Conservation (phyloP, 257 asterid genomes). For the Petunia axillaris region DNA sequence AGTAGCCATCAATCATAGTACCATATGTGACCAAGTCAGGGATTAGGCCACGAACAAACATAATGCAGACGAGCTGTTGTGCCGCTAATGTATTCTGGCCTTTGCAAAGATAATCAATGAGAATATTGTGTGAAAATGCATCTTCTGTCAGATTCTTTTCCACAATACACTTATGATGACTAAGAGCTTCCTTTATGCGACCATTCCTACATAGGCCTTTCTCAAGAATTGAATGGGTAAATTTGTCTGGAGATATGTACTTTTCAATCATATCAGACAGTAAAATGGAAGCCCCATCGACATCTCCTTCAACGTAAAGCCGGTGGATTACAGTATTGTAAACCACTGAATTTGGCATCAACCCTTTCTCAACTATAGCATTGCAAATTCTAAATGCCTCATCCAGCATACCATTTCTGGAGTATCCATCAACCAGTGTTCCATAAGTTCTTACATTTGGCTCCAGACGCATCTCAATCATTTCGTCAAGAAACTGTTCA, state of each 20-base stretch:
- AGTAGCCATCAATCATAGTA: slow-evolving; percentile 64
- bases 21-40: slow-evolving; percentile 73
- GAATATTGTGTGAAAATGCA: slow-evolving; percentile 56
- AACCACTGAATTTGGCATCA: slow-evolving; percentile 62
- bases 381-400: slow-evolving; percentile 66
- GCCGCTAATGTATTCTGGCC: slow-evolving; percentile 51
- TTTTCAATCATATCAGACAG: slow-evolving; percentile 71
- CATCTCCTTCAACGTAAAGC: slow-evolving; percentile 72
- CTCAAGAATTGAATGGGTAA: slow-evolving; percentile 57
- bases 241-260: slow-evolving; percentile 49
- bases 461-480: slow-evolving; percentile 53
- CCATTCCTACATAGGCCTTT: slow-evolving; percentile 69
- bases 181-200: slow-evolving; percentile 52
- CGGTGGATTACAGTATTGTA: slow-evolving; percentile 67
- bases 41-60: slow-evolving; percentile 73
- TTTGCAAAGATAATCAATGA: slow-evolving; percentile 61
- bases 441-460: slow-evolving; percentile 78
- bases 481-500: slow-evolving; percentile 51
- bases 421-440: slow-evolving; percentile 75
- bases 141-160: slow-evolving; percentile 53
- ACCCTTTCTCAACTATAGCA: slow-evolving; percentile 55
- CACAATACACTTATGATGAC: slow-evolving; percentile 43
- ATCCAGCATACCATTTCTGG: slow-evolving; percentile 57
- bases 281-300: slow-evolving; percentile 52
- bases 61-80: slow-evolving; percentile 59